Percentiles rank a stretch among this genome's conserved stretches.
These are phyloP conservation scores for Boletellus ananiceps DNA, from an alignment of 768 basidiomycete species.

Conservation along the genomic window DNA sequence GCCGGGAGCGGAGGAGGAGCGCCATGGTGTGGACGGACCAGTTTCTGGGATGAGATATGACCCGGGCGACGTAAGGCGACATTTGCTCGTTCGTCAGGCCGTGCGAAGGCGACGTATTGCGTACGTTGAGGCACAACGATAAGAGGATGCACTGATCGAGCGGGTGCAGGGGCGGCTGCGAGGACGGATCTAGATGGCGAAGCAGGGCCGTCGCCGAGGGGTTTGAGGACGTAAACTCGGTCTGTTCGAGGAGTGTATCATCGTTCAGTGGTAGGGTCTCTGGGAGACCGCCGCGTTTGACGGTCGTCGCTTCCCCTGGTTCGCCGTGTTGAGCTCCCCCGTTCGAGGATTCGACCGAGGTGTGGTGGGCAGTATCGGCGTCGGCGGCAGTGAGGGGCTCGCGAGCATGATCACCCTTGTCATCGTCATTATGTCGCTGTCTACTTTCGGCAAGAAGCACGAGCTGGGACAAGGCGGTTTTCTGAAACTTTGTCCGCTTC, in stretches of 20 bases:
- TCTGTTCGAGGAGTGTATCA: constrained; percentile 93
- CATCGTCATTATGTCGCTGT: constrained; percentile 31
- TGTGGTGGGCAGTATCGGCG: background rate
- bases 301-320: background rate
- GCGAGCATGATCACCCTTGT: constrained; percentile 1
- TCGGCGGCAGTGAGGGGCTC: constrained; percentile 7
- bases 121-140: constrained; percentile 83
- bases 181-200: constrained; percentile 70
- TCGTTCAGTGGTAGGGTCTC: constrained; percentile 84
- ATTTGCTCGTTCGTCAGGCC: constrained; percentile 92
- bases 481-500: constrained; percentile 91
- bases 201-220: constrained; percentile 48
- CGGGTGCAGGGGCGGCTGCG: constrained; percentile 85
- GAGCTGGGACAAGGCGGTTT: constrained; percentile 79
- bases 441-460: constrained; percentile 90
- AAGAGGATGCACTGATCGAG: constrained; percentile 93
- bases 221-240: constrained; percentile 79
- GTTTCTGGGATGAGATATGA: constrained; percentile 84
- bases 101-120: constrained; percentile 84
- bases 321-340: constrained; percentile 3
- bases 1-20: constrained; percentile 84
- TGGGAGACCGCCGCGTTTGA: constrained; percentile 44
- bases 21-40: constrained; percentile 98
- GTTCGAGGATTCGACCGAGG: constrained; percentile 2
- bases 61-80: constrained; percentile 85